Base-by-base conservation (phyloP, 106 monocot species). In the Acorus calamus region DNA sequence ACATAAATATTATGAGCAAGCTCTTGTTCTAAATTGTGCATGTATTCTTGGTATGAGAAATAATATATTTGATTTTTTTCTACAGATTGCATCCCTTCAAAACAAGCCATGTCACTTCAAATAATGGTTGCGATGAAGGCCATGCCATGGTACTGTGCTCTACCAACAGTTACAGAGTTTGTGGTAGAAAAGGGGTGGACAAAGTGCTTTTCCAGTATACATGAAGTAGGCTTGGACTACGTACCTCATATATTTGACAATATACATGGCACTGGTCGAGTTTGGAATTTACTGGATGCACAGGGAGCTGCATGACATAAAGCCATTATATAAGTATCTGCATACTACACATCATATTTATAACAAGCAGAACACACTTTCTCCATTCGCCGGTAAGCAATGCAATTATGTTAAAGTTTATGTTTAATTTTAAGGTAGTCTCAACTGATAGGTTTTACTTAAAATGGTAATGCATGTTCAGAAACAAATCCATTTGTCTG, bases 291-390 rank as follows among this genome's bases (percentile, higher is more conserved):
- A 89, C 64, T 89, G 89, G 89, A 80, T 80, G 83, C 89, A 89
- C 59, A 71, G 82, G 55, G 82, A 83, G 71, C 68, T 85, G 80
- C 89, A 89, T 73, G 85, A 89, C 49, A 89, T 89, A 69, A 89
- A 96, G 61, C 91, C 87, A 56, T 76, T 96, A 8, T 98, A 98
- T 74, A 87, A 98, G 70, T 75, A 81, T 76, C 87, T 98, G 14
- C 96, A 98, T 83, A 87, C 87, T 48, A 91, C 85, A 14, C 91
- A 98, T 77, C 96, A 98, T 68, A 83, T 91, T 59, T 91, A 91
- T 69, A 98, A 91, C 70, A 98, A 98, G 74, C 87, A 98, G 70
- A 98, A 98, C 57, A 98, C 96, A n/a, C 84, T 98, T 51, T 98
- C 96, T 49, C 96, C 96, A 6, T 98, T 98, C 83, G 96, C 96